Evolutionary conservation across 2,329 filamentous ascomycete species (phyloP).

Genomic region (Trichoderma endophyticum): DNA sequence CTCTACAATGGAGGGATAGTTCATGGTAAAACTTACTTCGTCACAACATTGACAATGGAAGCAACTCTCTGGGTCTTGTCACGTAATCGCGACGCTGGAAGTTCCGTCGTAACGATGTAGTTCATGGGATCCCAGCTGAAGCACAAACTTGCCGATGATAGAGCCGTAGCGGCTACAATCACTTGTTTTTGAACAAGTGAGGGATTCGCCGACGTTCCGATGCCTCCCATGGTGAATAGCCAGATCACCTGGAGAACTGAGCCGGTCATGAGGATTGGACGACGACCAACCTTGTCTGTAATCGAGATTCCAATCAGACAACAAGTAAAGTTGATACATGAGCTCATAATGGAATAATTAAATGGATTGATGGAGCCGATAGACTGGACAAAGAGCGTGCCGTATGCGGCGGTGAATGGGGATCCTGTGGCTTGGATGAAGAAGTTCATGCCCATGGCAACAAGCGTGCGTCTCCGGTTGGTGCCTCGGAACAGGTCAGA

Average conservation of each 20-base stretch:
- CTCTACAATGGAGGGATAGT: not conserved
- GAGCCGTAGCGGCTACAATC: not conserved
- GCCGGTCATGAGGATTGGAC: constrained; percentile 6
- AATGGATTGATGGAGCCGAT: constrained; percentile 2
- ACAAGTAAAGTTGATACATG: constrained; percentile 3
- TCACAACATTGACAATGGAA: not conserved
- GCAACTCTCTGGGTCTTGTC: constrained; percentile 9
- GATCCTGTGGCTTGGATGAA: constrained; percentile 10
- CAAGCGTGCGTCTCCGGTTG: constrained; percentile 3
- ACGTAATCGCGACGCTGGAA: constrained; percentile 4
- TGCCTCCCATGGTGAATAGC: constrained; percentile 12
- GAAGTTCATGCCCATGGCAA: constrained; percentile 11
- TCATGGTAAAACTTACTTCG: not conserved
- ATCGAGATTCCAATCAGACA: constrained; percentile 6
- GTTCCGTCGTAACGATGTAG: constrained; percentile 11
- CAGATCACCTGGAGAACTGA: not conserved
- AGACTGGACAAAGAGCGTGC: constrained; percentile 5
- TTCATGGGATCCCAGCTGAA: constrained; percentile 10
- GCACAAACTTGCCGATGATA: constrained; percentile 1
- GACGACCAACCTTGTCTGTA: constrained; percentile 3
- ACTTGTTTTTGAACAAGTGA: not conserved
- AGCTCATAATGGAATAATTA: constrained; percentile 9
- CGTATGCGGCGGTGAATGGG: constrained; percentile 6
- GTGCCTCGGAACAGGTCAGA: not conserved
- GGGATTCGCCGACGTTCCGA: not conserved